Base-by-base conservation (phyloP, 148 eudicot genomes). In the Agrostemma githago region DNA sequence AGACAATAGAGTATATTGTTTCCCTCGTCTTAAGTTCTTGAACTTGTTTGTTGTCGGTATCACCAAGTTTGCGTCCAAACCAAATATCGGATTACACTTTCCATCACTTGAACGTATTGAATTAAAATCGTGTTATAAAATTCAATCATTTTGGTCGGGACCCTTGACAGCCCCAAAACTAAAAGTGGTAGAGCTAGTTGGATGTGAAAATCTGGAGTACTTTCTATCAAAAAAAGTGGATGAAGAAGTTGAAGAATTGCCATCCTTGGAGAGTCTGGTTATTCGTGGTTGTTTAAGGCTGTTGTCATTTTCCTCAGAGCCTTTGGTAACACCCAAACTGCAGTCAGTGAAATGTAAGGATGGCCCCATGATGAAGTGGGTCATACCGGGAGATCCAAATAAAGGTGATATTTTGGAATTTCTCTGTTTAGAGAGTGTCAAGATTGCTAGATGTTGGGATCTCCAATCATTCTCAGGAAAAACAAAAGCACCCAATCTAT, bases 111-210 rank as follows among this genome's bases (percentile, higher is more conserved):
- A 43, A 37, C 7, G 3, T 1, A 26, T 68, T 44, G 56, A 43
- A 1, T 4, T 42, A 5, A 0, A 0, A 3, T n/a, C 0, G 0
- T 68, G 71, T 40, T 0, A 8, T 8, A 17, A 44, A 0, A 6
- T 68, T 8, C 0, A 68, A 43, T 68, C 56, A 19, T 68, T 68
- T 44, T 68, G 54, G 19, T 68, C 57, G 19, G 70, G 70, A n/a
- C 53, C 66, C 34, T 62, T 62, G 12, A 1, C 2, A 10, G 66
- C 66, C 37, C 66, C 66, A 17, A 68, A 68, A 44, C 71, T 68
- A 3, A 43, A 68, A 68, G 8, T 0, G 7, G 56, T 68, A 8
- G 0, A 8, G 16, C 16, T 68, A 43, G 0, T 0, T 0, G 0
- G 12, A 5, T 43, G 44, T 39, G 3, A 39, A 0, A 1, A 14